A percentile compares a stretch with the other conserved stretches of the same genome.
Conservation (phyloP, 106 monocot species). For the Agapanthus africanus region DNA sequence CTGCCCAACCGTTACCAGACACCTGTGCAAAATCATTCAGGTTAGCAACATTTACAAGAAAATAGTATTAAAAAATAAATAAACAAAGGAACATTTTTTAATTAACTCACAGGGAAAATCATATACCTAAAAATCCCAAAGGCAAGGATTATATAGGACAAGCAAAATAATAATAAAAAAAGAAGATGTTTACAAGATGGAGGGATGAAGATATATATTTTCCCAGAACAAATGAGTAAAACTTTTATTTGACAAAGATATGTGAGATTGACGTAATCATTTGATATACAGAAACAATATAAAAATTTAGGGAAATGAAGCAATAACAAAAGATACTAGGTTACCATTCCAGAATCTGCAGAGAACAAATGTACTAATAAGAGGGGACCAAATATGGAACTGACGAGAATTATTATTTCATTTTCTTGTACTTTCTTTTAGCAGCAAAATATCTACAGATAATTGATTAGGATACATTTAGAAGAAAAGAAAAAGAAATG, state of each 20-base stretch:
- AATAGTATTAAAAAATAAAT: neutral
- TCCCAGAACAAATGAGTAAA: neutral
- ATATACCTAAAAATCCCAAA: neutral
- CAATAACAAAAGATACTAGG: neutral
- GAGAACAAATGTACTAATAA: neutral
- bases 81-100: neutral
- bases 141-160: neutral
- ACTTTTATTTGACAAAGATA: neutral
- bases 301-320: neutral
- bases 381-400: neutral
- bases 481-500: too few species aligned
- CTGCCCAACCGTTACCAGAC: slow-evolving; percentile 87
- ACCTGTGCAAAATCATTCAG: slow-evolving; percentile 34
- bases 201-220: neutral
- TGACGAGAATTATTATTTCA: too few species aligned
- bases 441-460: neutral
- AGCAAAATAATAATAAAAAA: neutral
- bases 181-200: neutral
- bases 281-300: too few species aligned
- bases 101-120: neutral
- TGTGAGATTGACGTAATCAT: too few species aligned
- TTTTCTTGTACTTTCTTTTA: neutral
- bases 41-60: too few species aligned
- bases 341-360: neutral
- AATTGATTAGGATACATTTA: too few species aligned